Evolutionary conservation across 495 filamentous ascomycete species (phyloP).

Genomic region (Aspergillus funiculosus): DNA sequence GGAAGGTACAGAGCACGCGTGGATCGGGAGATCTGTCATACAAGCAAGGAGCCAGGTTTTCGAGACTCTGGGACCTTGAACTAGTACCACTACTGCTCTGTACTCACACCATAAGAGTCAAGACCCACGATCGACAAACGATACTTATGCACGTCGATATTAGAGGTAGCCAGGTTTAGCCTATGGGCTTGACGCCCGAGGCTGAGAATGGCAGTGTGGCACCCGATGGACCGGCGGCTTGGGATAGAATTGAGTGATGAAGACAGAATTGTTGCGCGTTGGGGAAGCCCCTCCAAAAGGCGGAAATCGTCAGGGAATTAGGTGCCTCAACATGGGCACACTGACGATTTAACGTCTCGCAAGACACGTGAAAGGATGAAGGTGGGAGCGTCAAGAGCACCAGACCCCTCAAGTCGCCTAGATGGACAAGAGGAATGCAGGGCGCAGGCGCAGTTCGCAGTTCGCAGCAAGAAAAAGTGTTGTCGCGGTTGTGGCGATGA

Average conservation of each 20-base stretch:
- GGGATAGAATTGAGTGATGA: conserved; percentile 4
- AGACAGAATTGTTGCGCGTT: conserved; percentile 11
- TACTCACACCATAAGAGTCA: conserved; percentile 16
- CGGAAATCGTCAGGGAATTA: conserved; percentile 13
- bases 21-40: conserved; percentile 18
- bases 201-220: conserved; percentile 22
- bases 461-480: conserved; percentile 1
- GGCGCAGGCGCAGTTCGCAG: neutral
- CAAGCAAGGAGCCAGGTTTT: conserved; percentile 11
- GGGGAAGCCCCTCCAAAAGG: conserved; percentile 10
- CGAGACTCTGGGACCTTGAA: conserved; percentile 15
- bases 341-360: conserved; percentile 7
- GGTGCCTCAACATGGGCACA: conserved; percentile 11
- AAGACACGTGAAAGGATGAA: neutral
- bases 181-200: conserved; percentile 29
- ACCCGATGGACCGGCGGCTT: conserved; percentile 9
- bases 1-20: conserved; percentile 10
- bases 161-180: conserved; percentile 21
- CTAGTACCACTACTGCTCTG: too few species aligned
- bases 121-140: conserved; percentile 32
- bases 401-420: neutral
- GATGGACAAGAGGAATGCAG: conserved; percentile 12
- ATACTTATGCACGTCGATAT: conserved; percentile 37
- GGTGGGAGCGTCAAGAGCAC: neutral
- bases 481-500: conserved; percentile 7